Evolutionary conservation across 805 yeast genomes (phyloP).

Genomic region (Torulaspora microellipsoides): DNA sequence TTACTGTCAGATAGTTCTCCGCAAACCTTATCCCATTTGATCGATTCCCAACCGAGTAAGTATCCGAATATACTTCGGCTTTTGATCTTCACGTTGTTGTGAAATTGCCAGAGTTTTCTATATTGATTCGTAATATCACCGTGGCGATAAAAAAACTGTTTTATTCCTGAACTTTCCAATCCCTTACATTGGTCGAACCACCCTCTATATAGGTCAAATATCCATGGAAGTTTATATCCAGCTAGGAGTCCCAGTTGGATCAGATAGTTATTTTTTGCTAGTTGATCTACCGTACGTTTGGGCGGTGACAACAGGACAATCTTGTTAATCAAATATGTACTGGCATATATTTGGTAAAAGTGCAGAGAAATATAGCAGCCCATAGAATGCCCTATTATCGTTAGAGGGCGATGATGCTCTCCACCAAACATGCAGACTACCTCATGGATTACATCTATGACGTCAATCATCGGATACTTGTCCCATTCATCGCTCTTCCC

Average conservation of each 20-base stretch:
- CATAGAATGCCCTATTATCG: constrained; percentile 62
- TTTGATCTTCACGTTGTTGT: constrained; percentile 28
- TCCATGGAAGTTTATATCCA: constrained; percentile 21
- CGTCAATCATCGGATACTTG: constrained; percentile 21
- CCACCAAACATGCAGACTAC: neutral
- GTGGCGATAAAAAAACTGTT: constrained; percentile 21
- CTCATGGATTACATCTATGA: constrained; percentile 12
- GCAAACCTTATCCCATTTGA: constrained; percentile 22
- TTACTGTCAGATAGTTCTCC: neutral
- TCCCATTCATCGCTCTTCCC: constrained; percentile 45
- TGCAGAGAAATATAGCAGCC: constrained; percentile 57
- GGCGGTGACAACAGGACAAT: constrained; percentile 51
- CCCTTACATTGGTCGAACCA: constrained; percentile 32
- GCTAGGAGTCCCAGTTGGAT: constrained; percentile 15
- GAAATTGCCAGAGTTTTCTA: constrained; percentile 28
- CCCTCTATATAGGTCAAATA: constrained; percentile 28
- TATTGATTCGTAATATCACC: constrained; percentile 15
- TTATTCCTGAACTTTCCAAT: constrained; percentile 30
- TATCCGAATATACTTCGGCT: constrained; percentile 29
- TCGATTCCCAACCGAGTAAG: constrained; percentile 30
- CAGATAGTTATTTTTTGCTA: constrained; percentile 14
- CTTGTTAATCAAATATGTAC: constrained; percentile 12
- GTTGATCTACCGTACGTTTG: constrained; percentile 19
- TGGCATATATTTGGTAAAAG: constrained; percentile 36
- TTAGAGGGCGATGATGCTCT: constrained; percentile 2